phyloP scores from a whole-genome alignment of 306 rosid species.

The Cicer cuneatum region DNA sequence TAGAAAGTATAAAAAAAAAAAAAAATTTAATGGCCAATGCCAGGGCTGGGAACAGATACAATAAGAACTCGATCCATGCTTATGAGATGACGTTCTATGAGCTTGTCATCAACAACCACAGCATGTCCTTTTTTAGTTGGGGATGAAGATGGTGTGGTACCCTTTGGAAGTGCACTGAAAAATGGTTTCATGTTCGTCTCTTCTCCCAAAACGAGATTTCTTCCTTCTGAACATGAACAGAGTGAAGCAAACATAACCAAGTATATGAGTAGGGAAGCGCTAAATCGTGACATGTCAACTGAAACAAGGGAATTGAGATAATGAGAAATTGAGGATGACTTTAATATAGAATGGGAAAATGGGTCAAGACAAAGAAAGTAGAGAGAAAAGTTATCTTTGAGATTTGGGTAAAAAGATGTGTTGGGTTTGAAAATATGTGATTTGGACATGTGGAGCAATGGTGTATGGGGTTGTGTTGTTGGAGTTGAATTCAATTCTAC shows the following conservation, averaged over 20 bases:
- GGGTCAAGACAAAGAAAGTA: neutral
- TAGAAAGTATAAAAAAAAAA: no score
- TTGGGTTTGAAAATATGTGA: constrained; percentile 18
- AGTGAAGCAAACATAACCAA: constrained; percentile 49
- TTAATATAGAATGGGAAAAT: neutral
- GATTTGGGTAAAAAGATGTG: constrained; percentile 11
- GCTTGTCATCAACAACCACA: constrained; percentile 60
- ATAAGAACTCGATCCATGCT: constrained; percentile 50
- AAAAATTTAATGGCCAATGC: constrained; percentile 60
- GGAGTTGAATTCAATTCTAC: no score
- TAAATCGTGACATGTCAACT: constrained; percentile 59
- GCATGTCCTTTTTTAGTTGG: constrained; percentile 76
- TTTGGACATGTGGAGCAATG: neutral
- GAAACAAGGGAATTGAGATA: neutral
- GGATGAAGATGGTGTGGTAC: constrained; percentile 64
- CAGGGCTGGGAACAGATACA: constrained; percentile 80
- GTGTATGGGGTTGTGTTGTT: no score
- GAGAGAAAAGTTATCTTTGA: neutral
- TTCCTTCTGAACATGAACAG: constrained; percentile 50
- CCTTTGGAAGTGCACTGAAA: constrained; percentile 74
- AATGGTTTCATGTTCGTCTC: constrained; percentile 18
- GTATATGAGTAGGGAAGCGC: constrained; percentile 45
- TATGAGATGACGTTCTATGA: constrained; percentile 64
- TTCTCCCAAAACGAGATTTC: constrained; percentile 48
- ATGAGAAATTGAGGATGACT: neutral